Evolutionary conservation across 2,329 filamentous ascomycete genomes (phyloP).

Genomic region (Aspergillus fructus): DNA sequence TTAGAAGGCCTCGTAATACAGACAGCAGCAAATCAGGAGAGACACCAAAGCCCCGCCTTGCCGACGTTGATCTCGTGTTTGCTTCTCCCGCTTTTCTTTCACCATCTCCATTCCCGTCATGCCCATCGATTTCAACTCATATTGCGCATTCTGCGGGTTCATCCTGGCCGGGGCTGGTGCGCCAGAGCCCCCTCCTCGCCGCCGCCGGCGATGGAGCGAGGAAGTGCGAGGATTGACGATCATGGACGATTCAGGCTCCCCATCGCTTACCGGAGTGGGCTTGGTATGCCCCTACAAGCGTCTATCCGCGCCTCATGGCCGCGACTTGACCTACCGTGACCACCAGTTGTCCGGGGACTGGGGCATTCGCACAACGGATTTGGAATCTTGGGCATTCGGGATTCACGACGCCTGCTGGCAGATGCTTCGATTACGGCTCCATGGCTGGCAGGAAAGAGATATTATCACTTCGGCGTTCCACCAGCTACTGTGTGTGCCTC

Average conservation of each 20-base stretch:
- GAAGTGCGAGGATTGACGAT: slow-evolving; percentile 11
- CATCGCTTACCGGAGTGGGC: slow-evolving; percentile 7
- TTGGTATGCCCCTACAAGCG: not conserved
- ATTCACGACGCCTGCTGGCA: slow-evolving; percentile 16
- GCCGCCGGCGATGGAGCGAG: slow-evolving; percentile 11
- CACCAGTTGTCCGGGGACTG: not conserved
- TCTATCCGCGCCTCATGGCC: not conserved
- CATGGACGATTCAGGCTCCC: not conserved
- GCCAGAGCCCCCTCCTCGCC: not conserved
- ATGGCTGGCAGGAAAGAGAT: not conserved
- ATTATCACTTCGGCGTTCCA: slow-evolving; percentile 9
- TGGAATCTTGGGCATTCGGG: slow-evolving; percentile 5
- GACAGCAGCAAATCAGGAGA: too few relatives aligned
- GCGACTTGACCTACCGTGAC: slow-evolving; percentile 1
- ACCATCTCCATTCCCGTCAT: too few relatives aligned
- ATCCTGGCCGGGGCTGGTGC: not conserved
- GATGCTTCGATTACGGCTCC: slow-evolving; percentile 10
- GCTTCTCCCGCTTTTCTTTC: too few relatives aligned
- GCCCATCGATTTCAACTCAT: not conserved
- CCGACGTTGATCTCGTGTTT: too few relatives aligned
- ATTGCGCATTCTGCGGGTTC: slow-evolving; percentile 13
- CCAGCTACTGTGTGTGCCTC: slow-evolving; percentile 13
- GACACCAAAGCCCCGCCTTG: too few relatives aligned
- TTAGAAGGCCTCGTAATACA: too few relatives aligned
- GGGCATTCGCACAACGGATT: too few relatives aligned